Evolutionary conservation across 768 basidiomycete genomes (phyloP).

Genomic region (Mycena capillaripes): DNA sequence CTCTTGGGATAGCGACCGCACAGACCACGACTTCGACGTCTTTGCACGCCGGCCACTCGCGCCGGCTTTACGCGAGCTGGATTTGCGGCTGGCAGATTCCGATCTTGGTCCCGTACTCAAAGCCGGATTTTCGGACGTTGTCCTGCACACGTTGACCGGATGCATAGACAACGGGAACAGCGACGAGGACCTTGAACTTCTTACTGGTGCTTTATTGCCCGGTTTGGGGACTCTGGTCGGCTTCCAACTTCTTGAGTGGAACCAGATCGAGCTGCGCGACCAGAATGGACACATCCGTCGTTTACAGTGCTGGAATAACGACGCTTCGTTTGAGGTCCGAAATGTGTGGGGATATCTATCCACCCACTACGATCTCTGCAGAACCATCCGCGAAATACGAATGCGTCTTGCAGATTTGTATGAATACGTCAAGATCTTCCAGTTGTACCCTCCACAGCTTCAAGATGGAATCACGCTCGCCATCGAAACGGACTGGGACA

Average conservation of each 20-base stretch:
- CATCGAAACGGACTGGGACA: too few species aligned
- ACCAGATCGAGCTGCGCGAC: background rate
- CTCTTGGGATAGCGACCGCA: too few species aligned
- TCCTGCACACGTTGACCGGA: background rate
- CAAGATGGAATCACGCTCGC: background rate
- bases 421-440: background rate
- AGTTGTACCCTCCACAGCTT: background rate
- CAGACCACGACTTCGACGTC: background rate
- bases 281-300: background rate
- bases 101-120: background rate
- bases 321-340: too few species aligned
- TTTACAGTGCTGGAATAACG: background rate
- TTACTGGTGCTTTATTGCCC: background rate
- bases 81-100: background rate
- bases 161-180: background rate
- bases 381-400: conserved; percentile 10
- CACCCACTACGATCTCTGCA: background rate
- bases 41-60: background rate
- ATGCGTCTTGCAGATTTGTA: background rate
- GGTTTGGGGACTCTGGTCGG: background rate
- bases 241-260: background rate
- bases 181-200: background rate
- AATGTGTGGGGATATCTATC: conserved; percentile 7
- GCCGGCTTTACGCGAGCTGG: background rate
- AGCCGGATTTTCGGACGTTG: background rate